Percentiles rank a stretch among this genome's conserved stretches.
Evolutionary conservation across 2,329 filamentous ascomycete genomes (phyloP).

Genomic region (Ceratocystiopsis brevicomis): DNA sequence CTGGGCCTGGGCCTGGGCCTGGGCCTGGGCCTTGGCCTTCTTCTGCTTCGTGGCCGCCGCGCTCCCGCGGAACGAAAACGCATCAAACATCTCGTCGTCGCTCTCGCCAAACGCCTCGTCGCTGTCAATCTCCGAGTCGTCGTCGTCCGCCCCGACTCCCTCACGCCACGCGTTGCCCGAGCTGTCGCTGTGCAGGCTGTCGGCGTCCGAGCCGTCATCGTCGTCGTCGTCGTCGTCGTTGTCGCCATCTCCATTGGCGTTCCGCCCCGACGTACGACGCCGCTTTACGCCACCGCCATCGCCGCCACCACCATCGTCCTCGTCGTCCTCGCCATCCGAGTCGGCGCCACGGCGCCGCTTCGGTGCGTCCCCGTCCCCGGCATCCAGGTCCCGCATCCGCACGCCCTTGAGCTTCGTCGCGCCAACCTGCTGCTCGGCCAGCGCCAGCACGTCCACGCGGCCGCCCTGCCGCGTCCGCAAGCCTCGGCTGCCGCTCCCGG

Average conservation of each 20-base stretch:
- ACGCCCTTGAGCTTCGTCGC: slow-evolving; percentile 15
- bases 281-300: too few relatives aligned
- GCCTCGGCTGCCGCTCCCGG: slow-evolving; percentile 11
- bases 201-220: slow-evolving; percentile 25
- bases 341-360: slow-evolving; percentile 25
- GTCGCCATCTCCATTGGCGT: slow-evolving; percentile 20
- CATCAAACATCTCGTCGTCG: slow-evolving; percentile 70
- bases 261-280: too few relatives aligned
- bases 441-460: slow-evolving; percentile 35
- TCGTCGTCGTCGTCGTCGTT: slow-evolving; percentile 46
- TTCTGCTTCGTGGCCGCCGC: slow-evolving; percentile 17
- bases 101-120: slow-evolving; percentile 76
- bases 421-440: slow-evolving; percentile 34
- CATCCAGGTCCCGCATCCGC: slow-evolving; percentile 30
- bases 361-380: slow-evolving; percentile 26
- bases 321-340: slow-evolving; percentile 26
- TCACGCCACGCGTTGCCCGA: slow-evolving; percentile 75
- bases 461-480: slow-evolving; percentile 23
- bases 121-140: slow-evolving; percentile 46
- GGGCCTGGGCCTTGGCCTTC: slow-evolving; percentile 15
- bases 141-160: slow-evolving; percentile 40
- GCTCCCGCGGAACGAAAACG: slow-evolving; percentile 39
- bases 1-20: slow-evolving; percentile 21
- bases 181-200: slow-evolving; percentile 63
- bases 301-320: slow-evolving; percentile 8